A percentile compares a stretch with the other conserved stretches of the same genome.
Evolutionary conservation across 352 stramenopile species (phyloP).

Genomic region (Hyaloperonospora arabidopsidis): DNA sequence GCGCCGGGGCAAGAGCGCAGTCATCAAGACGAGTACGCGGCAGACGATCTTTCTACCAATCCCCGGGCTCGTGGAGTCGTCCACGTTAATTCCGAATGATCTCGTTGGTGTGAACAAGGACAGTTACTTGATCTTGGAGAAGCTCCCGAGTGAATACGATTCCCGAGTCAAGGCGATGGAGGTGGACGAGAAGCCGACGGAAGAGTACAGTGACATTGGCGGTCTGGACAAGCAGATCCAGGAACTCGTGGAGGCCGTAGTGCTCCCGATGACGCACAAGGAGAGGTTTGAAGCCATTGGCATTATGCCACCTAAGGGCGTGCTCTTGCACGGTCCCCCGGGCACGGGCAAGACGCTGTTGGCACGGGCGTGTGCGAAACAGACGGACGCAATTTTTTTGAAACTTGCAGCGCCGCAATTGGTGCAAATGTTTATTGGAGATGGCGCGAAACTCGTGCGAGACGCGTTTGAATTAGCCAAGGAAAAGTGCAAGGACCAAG

Average conservation of each 20-base stretch:
- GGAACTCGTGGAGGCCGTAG: constrained; percentile 96
- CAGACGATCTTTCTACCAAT: constrained; percentile 98
- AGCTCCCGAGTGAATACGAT: constrained; percentile 97
- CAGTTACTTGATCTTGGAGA: constrained; percentile 98
- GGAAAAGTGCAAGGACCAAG: constrained; percentile 89
- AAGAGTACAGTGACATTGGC: constrained; percentile 95
- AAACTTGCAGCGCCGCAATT: constrained; percentile 97
- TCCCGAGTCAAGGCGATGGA: constrained; percentile 98
- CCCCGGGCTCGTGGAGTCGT: constrained; percentile 93
- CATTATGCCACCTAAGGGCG: constrained; percentile 94
- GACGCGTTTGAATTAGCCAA: constrained; percentile 96
- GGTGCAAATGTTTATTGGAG: constrained; percentile 99
- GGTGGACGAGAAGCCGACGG: constrained; percentile 90
- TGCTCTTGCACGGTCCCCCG: constrained; percentile 94
- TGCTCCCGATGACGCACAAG: constrained; percentile 97
- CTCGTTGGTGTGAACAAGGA: constrained; percentile 99
- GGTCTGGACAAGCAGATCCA: constrained; percentile 98
- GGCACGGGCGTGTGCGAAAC: constrained; percentile 96
- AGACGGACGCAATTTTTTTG: constrained; percentile 98
- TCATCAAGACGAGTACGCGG: constrained; percentile 97
- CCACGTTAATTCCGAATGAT: constrained; percentile 94
- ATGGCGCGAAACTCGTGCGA: constrained; percentile 95
- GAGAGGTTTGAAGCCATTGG: constrained; percentile 97
- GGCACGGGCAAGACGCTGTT: constrained; percentile 98
- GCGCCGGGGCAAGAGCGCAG: constrained; percentile 88